Base-by-base conservation (phyloP, 2,329 filamentous ascomycete species). In the Pseudocercospora vitis region DNA sequence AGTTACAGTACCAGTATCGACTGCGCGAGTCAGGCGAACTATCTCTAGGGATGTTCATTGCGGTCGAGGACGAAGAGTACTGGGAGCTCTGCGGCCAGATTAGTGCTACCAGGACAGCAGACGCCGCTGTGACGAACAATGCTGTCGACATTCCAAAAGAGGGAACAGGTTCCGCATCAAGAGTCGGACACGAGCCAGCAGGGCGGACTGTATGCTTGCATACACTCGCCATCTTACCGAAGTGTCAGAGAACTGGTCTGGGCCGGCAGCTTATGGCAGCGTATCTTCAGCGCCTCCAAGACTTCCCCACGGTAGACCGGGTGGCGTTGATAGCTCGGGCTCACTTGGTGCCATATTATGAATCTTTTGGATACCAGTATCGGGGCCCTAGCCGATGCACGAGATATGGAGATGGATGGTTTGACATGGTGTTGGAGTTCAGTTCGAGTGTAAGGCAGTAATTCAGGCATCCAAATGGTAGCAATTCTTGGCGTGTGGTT, bases 121-220 rank as follows among this genome's bases (percentile, higher is more conserved):
- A 81, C 39, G 68, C 73, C 0, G 70, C 81, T 37, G 82, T 94
- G 50, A 87, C 84, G 1, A 89, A 95, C 63, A 78, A 77, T 4
- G 83, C 88, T 56, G 94, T 95, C 88, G 80, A 78, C 23, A 77
- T 84, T 37, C 89, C 89, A 0, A 48, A 68, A 68, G 35, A 70
- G 75, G 45, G 66, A 21, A 37, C 31, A 5, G n/a, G 16, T 7
- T 8, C 12, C 72, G 7, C 37, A n/a, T n/a, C n/a, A 32, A 19
- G 16, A 4, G 29, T 82, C 7, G 89, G 89, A 24, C 88, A 95
- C 69, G 81, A 86, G 61, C 83, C 89, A 53, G 74, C 76, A 12
- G 89, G 89, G 24, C 74, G 82, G 32, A 92, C 88, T 0, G 79
- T 95, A 52, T 88, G 83, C 48, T 72, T 95, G 40, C 91, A 95